Evolutionary conservation across 1,284 basidiomycete species (phyloP).

Genomic region (Naganishia cerealis): DNA sequence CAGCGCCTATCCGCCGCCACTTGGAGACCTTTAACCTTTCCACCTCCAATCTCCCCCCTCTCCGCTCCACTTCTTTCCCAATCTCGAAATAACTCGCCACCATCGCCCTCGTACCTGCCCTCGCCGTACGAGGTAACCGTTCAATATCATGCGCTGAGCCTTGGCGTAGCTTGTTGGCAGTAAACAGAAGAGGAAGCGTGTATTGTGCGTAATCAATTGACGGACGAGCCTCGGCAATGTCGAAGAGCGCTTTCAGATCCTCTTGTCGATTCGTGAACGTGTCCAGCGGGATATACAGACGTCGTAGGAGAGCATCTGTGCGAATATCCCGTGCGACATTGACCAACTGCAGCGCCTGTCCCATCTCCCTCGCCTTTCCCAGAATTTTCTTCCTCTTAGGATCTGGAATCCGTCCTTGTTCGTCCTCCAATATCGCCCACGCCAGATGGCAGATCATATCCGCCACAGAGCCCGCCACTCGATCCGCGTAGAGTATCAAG

Average conservation of each 20-base stretch:
- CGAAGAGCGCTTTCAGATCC: slow-evolving; percentile 3
- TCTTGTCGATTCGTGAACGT: slow-evolving; percentile 34
- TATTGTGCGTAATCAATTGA: slow-evolving; percentile 38
- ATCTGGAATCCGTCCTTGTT: slow-evolving; percentile 2
- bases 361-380: slow-evolving; percentile 50
- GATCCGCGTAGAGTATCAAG: slow-evolving; percentile 53
- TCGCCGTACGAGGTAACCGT: slow-evolving; percentile 45
- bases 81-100: slow-evolving; percentile 53
- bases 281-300: slow-evolving; percentile 54
- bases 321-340: slow-evolving; percentile 54
- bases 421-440: slow-evolving; percentile 46
- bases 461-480: slow-evolving; percentile 55
- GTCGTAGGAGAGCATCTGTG: slow-evolving; percentile 50
- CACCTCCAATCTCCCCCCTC: slow-evolving; percentile 38
- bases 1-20: slow-evolving; percentile 41
- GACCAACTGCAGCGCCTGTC: slow-evolving; percentile 54
- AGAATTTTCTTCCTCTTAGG: slow-evolving; percentile 31
- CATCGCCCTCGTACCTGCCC: slow-evolving; percentile 50
- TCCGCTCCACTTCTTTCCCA: slow-evolving; percentile 39
- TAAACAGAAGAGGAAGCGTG: slow-evolving; percentile 41
- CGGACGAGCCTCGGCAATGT: neutral
- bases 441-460: slow-evolving; percentile 54
- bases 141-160: slow-evolving; percentile 43
- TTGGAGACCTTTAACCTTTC: slow-evolving; percentile 45
- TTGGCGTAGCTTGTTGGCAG: slow-evolving; percentile 44